Evolutionary conservation across 495 filamentous ascomycete genomes (phyloP).

Genomic region (Penicillium verhagenii): DNA sequence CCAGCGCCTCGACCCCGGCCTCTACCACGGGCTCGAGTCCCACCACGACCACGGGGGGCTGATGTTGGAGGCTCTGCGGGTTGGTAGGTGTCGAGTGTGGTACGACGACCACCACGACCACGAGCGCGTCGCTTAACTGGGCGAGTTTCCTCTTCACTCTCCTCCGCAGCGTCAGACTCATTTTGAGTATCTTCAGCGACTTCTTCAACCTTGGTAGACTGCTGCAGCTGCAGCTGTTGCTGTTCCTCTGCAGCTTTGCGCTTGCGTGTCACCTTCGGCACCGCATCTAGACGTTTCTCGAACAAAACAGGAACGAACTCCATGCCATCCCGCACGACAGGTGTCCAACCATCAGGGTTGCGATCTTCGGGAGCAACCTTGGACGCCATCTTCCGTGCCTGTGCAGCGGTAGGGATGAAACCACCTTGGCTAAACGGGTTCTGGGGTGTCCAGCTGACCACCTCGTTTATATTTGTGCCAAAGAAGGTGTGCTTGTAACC

Average conservation of each 20-base stretch:
- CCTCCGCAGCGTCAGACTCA: conserved; percentile 14
- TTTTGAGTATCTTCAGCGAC: conserved; percentile 27
- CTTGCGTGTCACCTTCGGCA: conserved; percentile 50
- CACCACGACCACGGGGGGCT: conserved; percentile 52
- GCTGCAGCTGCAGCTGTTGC: no score
- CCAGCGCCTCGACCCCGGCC: conserved; percentile 13
- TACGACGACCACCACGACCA: conserved; percentile 26
- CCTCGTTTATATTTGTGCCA: conserved; percentile 5
- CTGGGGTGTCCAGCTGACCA: conserved; percentile 27
- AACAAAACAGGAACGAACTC: conserved; percentile 38
- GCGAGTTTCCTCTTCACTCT: conserved; percentile 30
- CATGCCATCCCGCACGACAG: conserved; percentile 31
- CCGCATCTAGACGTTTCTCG: conserved; percentile 52
- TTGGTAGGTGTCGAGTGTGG: conserved; percentile 26
- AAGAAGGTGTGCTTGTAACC: conserved; percentile 37
- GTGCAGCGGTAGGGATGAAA: conserved; percentile 44
- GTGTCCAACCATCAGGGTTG: conserved; percentile 43
- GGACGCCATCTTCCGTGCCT: conserved; percentile 37
- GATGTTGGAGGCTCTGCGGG: conserved; percentile 17
- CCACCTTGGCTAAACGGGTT: conserved; percentile 45
- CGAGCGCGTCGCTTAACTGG: conserved; percentile 38
- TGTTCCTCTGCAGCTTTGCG: conserved; percentile 46
- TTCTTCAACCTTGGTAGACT: conserved; percentile 26
- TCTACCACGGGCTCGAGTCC: conserved; percentile 51
- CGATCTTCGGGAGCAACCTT: conserved; percentile 32